Evolutionary conservation across 75 land plant genomes (phyloP), one percentile per base, ranked within the genome.

Genomic region (Larix kaempferi): DNA sequence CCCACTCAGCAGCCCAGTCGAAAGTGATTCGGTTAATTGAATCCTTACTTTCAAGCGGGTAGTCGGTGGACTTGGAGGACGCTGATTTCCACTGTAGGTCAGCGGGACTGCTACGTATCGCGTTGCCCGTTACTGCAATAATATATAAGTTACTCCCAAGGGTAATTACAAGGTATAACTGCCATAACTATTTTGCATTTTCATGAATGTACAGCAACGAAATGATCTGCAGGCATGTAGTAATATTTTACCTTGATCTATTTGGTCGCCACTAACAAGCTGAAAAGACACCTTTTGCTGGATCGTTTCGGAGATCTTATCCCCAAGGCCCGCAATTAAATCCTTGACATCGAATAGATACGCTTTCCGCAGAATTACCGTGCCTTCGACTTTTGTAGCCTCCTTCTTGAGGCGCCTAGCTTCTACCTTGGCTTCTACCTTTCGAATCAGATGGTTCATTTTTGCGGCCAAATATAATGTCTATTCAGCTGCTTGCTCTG

Each of bases 401-500:
- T 10, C 49, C 10, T 44, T 44, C 49, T 44, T 44, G 49, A 7
- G 6, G 7, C 8, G 6, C 8, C 49, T 1, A 6, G 5, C n/a
- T n/a, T n/a, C n/a, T n/a, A n/a, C n/a, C n/a, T n/a, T n/a, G n/a
- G n/a, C n/a, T n/a, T n/a, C n/a, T n/a, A 41, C 5, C 5, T 41
- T 4, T 41, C 44, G 44, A 41, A 41, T n/a, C n/a, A n/a, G n/a
- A 41, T 41, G 5, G 6, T 44, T 41, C 44, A 41, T 41, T 41
- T 41, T 6, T 41, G 6, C 6, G n/a, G n/a, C 3, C 44, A 41
- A 41, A 5, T 3, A 6, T 4, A 41, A 41, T 41, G 4, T 6
- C 44, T 41, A 41, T 2, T 41, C 44, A 2, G 6, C 82, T 95
- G 96, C 91, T 95, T 95, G 83, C 91, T 91, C 27, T 17, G 22